These are phyloP conservation scores for Kodamaea arcana DNA, from an alignment of 1,139 yeast genomes.

Conservation along the genomic window DNA sequence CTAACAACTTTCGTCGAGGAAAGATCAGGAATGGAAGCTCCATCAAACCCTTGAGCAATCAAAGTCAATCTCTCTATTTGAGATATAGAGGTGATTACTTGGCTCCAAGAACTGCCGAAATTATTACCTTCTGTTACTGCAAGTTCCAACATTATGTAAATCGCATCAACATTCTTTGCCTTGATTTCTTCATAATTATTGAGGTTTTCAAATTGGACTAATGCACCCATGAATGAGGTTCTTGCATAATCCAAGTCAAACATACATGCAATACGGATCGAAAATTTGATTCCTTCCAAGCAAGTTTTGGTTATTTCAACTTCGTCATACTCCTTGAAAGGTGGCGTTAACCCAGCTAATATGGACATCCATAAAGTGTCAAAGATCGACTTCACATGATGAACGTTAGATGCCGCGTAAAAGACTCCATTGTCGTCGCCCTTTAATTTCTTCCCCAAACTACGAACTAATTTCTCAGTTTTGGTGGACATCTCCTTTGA, in stretches of 20 bases:
- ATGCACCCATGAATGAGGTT: constrained; percentile 83
- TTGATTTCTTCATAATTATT: constrained; percentile 77
- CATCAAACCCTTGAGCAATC: constrained; percentile 84
- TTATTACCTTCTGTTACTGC: constrained; percentile 77
- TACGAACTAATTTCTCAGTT: constrained; percentile 80
- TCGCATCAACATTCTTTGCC: constrained; percentile 76
- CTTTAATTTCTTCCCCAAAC: constrained; percentile 49
- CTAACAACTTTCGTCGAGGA: constrained; percentile 67
- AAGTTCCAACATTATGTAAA: constrained; percentile 66
- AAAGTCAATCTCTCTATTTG: constrained; percentile 89
- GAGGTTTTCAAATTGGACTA: constrained; percentile 81
- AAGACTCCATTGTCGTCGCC: constrained; percentile 31
- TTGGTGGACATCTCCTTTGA: constrained; percentile 88
- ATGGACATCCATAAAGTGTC: constrained; percentile 97
- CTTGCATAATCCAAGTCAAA: constrained; percentile 84
- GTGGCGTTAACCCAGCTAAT: constrained; percentile 89
- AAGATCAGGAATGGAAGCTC: constrained; percentile 82
- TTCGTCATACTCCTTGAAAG: constrained; percentile 86
- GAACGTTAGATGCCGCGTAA: constrained; percentile 67
- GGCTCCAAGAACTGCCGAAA: constrained; percentile 75
- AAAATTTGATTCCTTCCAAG: constrained; percentile 78
- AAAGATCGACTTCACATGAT: constrained; percentile 89
- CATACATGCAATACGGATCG: constrained; percentile 79
- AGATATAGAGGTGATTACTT: constrained; percentile 74
- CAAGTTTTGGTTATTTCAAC: constrained; percentile 66